These are phyloP conservation scores for Trichocladium antarcticum DNA, from an alignment of 495 filamentous ascomycete species.

Conservation along the genomic window DNA sequence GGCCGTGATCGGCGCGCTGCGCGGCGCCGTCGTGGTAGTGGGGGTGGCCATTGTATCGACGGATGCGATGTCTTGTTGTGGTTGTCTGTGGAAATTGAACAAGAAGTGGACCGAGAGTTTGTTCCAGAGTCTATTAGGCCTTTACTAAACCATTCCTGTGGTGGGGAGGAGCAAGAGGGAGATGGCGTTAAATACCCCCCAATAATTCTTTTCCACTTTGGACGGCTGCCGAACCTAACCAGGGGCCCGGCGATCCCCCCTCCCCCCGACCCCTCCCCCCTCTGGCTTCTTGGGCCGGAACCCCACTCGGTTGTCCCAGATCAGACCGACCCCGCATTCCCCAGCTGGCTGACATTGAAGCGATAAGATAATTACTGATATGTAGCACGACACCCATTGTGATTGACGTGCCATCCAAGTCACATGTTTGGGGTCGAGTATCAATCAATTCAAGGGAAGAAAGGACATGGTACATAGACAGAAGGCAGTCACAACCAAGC, in stretches of 20 bases:
- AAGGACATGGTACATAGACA: no score
- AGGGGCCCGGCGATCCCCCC: no score
- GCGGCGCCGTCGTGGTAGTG: slow-evolving; percentile 32
- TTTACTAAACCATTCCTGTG: neutral
- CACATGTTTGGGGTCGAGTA: no score
- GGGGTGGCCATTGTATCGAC: slow-evolving; percentile 23
- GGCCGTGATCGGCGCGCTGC: slow-evolving; percentile 54
- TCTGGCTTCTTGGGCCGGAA: neutral
- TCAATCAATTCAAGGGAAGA: no score
- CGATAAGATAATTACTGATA: no score
- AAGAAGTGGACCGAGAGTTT: neutral
- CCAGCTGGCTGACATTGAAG: neutral
- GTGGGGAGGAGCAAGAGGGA: neutral
- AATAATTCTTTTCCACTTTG: neutral
- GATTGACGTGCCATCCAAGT: no score
- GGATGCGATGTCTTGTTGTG: neutral
- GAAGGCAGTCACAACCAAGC: no score
- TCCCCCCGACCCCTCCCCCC: neutral
- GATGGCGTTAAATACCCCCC: neutral
- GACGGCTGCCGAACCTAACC: neutral
- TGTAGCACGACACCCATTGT: no score
- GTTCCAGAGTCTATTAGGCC: no score
- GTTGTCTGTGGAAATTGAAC: neutral
- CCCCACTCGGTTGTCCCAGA: neutral
- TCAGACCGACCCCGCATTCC: neutral